Conservation (phyloP, 257 asterid species). For the Ocimum tenuiflorum region DNA sequence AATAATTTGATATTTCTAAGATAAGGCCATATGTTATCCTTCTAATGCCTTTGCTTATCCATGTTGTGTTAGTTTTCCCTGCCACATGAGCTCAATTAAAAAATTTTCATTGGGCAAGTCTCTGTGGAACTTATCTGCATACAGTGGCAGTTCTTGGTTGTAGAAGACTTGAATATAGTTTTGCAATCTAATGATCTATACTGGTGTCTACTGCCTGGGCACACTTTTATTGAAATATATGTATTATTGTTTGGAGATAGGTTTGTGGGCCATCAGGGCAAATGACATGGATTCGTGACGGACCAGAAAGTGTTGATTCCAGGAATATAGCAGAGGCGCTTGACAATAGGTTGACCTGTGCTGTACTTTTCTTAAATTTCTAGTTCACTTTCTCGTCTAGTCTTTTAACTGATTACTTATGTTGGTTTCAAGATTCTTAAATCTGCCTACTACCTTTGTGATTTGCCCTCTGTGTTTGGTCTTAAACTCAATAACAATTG, state of each 20-base stretch:
- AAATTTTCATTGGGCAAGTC: neutral
- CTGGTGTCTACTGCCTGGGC: constrained; percentile 7
- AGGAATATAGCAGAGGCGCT: constrained; percentile 68
- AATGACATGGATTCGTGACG: constrained; percentile 87
- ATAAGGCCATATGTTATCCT: neutral
- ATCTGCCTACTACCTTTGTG: neutral
- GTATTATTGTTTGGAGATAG: constrained; percentile 32
- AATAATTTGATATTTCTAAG: neutral
- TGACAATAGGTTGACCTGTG: constrained; percentile 59
- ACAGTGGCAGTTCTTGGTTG: neutral
- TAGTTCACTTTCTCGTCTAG: constrained; percentile 3
- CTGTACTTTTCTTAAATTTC: neutral
- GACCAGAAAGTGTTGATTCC: constrained; percentile 71
- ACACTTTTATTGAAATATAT: constrained; percentile 14
- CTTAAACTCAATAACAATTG: constrained; percentile 9
- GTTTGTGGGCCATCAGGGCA: constrained; percentile 95
- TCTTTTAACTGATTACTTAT: neutral
- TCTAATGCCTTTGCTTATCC: neutral
- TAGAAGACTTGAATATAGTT: constrained; percentile 3
- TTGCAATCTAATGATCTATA: neutral
- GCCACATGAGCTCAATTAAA: neutral
- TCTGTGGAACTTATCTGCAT: neutral
- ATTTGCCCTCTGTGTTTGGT: constrained; percentile 12
- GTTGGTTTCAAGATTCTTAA: neutral
- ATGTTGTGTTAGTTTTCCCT: neutral